A percentile compares a stretch with the other conserved stretches of the same genome.
These are phyloP conservation scores for Coemansia erecta DNA, from an alignment of 192 early-diverging fungal genomes.

Conservation along the genomic window DNA sequence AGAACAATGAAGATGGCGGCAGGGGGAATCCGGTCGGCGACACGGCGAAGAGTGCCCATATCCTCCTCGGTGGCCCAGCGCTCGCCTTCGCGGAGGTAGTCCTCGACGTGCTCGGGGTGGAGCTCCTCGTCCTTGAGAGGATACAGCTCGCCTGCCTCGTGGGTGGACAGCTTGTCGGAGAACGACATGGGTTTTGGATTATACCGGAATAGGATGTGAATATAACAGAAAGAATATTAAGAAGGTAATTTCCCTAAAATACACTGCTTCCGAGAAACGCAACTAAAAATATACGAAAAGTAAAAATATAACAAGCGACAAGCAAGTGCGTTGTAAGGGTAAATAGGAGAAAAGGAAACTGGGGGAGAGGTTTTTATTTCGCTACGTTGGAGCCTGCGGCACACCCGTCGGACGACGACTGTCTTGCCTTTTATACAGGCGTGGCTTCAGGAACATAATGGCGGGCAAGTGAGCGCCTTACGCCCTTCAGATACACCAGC, in stretches of 20 bases:
- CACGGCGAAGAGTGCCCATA: slow-evolving; percentile 53
- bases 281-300: neutral
- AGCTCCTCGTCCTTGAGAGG: slow-evolving; percentile 18
- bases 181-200: slow-evolving; percentile 19
- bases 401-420: too few relatives aligned
- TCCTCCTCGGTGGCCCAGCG: slow-evolving; percentile 62
- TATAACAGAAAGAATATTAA: slow-evolving; percentile 7
- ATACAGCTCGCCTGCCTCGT: neutral
- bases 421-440: too few relatives aligned
- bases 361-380: too few relatives aligned
- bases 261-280: neutral
- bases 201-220: neutral
- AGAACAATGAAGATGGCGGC: slow-evolving; percentile 59
- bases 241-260: slow-evolving; percentile 9
- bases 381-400: too few relatives aligned
- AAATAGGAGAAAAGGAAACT: too few relatives aligned
- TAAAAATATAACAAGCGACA: neutral
- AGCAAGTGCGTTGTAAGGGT: too few relatives aligned
- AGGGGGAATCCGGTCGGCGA: slow-evolving; percentile 59
- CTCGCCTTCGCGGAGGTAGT: slow-evolving; percentile 39
- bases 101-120: slow-evolving; percentile 37
- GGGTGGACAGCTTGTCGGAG: slow-evolving; percentile 13
- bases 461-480: too few relatives aligned
- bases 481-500: too few relatives aligned
- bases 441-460: too few relatives aligned